Conservation (phyloP, 108 stramenopile genomes). For the Nitzschia inconspicua region DNA sequence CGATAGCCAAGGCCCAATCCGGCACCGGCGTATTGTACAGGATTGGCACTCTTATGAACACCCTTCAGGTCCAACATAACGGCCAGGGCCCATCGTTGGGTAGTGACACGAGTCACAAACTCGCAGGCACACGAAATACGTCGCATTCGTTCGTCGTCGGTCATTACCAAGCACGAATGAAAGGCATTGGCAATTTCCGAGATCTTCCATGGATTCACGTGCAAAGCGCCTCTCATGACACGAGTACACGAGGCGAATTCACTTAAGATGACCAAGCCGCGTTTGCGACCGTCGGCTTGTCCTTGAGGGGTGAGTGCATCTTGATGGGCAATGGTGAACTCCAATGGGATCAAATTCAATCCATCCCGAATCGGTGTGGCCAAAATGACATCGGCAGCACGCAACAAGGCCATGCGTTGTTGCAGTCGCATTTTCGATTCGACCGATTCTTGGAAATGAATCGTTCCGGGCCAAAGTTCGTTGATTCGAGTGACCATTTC, state of each 20-base stretch:
- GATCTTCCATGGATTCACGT: constrained; percentile 92
- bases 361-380: constrained; percentile 97
- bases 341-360: constrained; percentile 92
- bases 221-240: constrained; percentile 94
- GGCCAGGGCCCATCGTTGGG: constrained; percentile 90
- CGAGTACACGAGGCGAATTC: constrained; percentile 90
- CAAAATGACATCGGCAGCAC: constrained; percentile 82
- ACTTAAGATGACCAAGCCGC: constrained; percentile 89
- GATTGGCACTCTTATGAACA: constrained; percentile 73
- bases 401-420: constrained; percentile 83
- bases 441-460: constrained; percentile 86
- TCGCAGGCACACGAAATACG: constrained; percentile 75
- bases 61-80: constrained; percentile 89
- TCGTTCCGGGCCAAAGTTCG: constrained; percentile 76
- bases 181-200: constrained; percentile 84
- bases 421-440: constrained; percentile 76
- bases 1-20: constrained; percentile 95
- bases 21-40: constrained; percentile 74
- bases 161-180: constrained; percentile 66
- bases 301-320: constrained; percentile 81
- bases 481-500: constrained; percentile 82
- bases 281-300: constrained; percentile 55
- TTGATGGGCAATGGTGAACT: constrained; percentile 94
- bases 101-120: constrained; percentile 93
- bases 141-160: constrained; percentile 79